phyloP scores from a whole-genome alignment of 1,284 basidiomycete species.

The Heliocybe sulcata region DNA sequence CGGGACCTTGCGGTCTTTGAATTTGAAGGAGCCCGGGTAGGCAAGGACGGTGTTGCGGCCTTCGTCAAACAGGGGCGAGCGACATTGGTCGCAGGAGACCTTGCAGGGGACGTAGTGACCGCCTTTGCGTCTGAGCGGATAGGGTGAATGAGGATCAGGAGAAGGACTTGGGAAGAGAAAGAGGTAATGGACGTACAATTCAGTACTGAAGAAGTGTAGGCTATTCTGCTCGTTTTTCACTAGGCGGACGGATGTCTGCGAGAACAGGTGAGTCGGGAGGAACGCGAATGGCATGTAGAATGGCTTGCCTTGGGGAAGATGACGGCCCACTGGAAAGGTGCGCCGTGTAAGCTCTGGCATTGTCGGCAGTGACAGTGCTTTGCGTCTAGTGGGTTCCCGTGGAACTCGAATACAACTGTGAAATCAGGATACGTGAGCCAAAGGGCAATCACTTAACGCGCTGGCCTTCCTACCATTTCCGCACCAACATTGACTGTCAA shows the following conservation, averaged over 20 bases:
- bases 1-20: conserved; percentile 19
- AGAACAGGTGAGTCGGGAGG: neutral
- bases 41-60: conserved; percentile 25
- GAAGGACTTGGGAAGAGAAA: neutral
- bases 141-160: neutral
- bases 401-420: conserved; percentile 20
- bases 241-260: conserved; percentile 23
- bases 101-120: conserved; percentile 25
- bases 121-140: conserved; percentile 9
- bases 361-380: conserved; percentile 26
- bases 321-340: conserved; percentile 28
- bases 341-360: conserved; percentile 23
- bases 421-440: neutral
- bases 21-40: conserved; percentile 23
- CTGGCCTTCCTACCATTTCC: conserved; percentile 12
- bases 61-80: conserved; percentile 27
- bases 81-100: conserved; percentile 25
- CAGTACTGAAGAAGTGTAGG: conserved; percentile 26
- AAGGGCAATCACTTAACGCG: too few species aligned
- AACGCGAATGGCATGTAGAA: neutral
- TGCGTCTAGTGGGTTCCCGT: conserved; percentile 25
- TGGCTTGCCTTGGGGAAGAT: conserved; percentile 23
- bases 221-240: conserved; percentile 19
- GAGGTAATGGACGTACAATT: conserved; percentile 5
- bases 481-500: conserved; percentile 23